These are phyloP conservation scores for Porodaedalea pini DNA, from an alignment of 1,284 basidiomycete species.

Conservation along the genomic window DNA sequence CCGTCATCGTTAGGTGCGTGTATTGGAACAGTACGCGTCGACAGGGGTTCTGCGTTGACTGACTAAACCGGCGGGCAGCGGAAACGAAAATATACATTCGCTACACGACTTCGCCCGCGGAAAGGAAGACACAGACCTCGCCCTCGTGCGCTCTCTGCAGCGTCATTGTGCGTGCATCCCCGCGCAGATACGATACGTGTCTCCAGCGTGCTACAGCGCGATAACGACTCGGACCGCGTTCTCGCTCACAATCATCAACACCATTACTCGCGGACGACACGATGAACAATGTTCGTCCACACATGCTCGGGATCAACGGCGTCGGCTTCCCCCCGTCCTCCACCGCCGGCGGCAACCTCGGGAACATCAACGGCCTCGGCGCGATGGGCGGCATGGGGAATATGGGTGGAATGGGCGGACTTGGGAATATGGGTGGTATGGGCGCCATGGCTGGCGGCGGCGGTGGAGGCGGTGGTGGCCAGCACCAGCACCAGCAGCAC, in stretches of 20 bases:
- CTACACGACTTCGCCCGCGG: too few relatives aligned
- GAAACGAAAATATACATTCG: too few relatives aligned
- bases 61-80: too few relatives aligned
- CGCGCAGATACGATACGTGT: neutral
- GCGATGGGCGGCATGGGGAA: conserved; percentile 7
- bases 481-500: conserved; percentile 27
- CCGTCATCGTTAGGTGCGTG: neutral
- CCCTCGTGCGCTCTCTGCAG: neutral
- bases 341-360: neutral
- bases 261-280: neutral
- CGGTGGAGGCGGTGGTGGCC: neutral
- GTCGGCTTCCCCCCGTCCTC: conserved; percentile 11
- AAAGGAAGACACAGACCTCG: neutral
- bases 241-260: neutral
- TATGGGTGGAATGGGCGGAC: conserved; percentile 10
- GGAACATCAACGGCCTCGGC: conserved; percentile 5
- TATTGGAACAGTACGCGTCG: neutral
- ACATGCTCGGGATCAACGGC: conserved; percentile 12
- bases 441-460: neutral
- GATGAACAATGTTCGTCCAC: conserved; percentile 14
- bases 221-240: neutral
- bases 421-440: conserved; percentile 14
- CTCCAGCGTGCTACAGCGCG: neutral
- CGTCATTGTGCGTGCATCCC: neutral
- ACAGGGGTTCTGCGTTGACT: neutral